Conservation (phyloP, 2,329 filamentous ascomycete genomes). For the Cucurbitaria berberidis region DNA sequence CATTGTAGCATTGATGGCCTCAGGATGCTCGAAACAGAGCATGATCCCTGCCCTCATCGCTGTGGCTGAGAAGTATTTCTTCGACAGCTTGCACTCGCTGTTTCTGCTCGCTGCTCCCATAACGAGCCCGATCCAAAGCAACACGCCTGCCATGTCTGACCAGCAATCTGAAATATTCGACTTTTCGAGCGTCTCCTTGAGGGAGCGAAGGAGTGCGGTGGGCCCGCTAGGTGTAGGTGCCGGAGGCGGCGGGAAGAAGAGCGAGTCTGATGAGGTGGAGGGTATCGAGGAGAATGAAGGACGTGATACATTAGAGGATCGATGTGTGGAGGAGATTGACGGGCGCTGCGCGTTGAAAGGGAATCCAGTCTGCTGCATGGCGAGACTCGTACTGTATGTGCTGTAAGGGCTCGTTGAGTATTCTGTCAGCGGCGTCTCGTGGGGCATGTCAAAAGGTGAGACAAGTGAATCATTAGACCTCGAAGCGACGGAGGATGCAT, state of each 20-base stretch:
- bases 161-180: slow-evolving; percentile 44
- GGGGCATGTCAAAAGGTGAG: slow-evolving; percentile 20
- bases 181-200: slow-evolving; percentile 35
- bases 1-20: slow-evolving; percentile 37
- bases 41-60: slow-evolving; percentile 40
- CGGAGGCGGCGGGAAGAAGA: slow-evolving; percentile 5
- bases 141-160: slow-evolving; percentile 47
- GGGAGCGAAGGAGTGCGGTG: slow-evolving; percentile 23
- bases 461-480: slow-evolving; percentile 20
- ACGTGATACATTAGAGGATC: slow-evolving; percentile 4
- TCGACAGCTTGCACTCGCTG: slow-evolving; percentile 21
- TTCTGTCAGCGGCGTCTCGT: slow-evolving; percentile 28
- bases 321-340: slow-evolving; percentile 11
- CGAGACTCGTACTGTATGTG: slow-evolving; percentile 7
- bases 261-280: slow-evolving; percentile 8
- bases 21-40: slow-evolving; percentile 46
- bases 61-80: slow-evolving; percentile 43
- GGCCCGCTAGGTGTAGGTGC: slow-evolving; percentile 8
- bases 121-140: slow-evolving; percentile 45
- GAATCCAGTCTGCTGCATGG: slow-evolving; percentile 3
- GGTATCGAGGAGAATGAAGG: slow-evolving; percentile 12
- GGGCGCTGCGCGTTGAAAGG: slow-evolving; percentile 7
- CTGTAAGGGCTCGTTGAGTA: slow-evolving; percentile 19
- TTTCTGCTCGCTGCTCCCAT: slow-evolving; percentile 41
- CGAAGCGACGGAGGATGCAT: slow-evolving; percentile 14